Base-by-base conservation (phyloP, 148 eudicot species). In the Gaultheria prostrata region DNA sequence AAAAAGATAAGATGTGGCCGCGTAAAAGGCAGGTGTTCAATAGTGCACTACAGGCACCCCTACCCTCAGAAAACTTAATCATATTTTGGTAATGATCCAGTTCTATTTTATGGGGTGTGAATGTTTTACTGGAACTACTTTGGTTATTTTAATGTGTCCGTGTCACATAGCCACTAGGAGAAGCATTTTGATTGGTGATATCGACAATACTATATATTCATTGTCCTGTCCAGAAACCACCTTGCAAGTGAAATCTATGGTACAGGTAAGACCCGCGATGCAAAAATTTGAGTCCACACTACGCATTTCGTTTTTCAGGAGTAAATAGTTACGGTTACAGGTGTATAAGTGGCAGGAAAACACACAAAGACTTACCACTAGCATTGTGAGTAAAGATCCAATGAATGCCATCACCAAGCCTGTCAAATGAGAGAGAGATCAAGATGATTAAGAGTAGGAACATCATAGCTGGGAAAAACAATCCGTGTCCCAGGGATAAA, bases 331-430 rank as follows among this genome's bases (percentile, higher is more conserved):
- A 11, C 17, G 71, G 2, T 3, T 53, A 10, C 8, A 1, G 49
- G 71, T 21, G 28, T 28, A 8, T 57, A 81, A 51, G 17, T 45
- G 17, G 63, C n/a, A 82, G 75, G 12, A 39, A 53, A 76, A 11
- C 78, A 15, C 56, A 51, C 9, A 43, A 80, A 35, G 49, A 89
- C 93, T 87, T 89, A 96, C 99, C 18, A 94, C 95, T 82, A 96
- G 97, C 98, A 96, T 96, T 48, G 98, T 94, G 53, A 96, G 91
- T 57, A 93, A 87, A 21, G 99, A 96, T 84, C 99, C 99, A 74
- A 96, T 93, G 83, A 96, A 70, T 77, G 99, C 91, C 97, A 94
- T 94, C 85, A 96, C 95, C 78, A 96, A 90, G 87, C 98, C 98
- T 95, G 91, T 79, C 79, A 80, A 70, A 63, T 33, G 28, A 28